Evolutionary conservation across 2,329 filamentous ascomycete species (phyloP).

Genomic region (Thelonectria blattea): DNA sequence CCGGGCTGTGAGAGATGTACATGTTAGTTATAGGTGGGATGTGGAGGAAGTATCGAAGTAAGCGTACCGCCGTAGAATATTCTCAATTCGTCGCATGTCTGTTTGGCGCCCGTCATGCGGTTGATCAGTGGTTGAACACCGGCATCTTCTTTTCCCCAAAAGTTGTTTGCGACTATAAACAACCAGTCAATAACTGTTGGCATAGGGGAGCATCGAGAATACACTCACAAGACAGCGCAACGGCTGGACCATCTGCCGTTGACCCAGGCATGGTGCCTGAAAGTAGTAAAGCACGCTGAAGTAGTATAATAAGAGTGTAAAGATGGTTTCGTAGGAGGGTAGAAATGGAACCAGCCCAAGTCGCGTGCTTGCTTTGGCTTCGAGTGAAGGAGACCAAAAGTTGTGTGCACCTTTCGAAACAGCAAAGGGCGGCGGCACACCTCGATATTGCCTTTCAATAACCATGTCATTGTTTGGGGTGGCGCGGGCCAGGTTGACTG

Average conservation of each 20-base stretch:
- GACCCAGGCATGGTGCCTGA: conserved; percentile 62
- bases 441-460: conserved; percentile 5
- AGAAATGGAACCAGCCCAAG: conserved; percentile 31
- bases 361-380: conserved; percentile 28
- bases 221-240: conserved; percentile 69
- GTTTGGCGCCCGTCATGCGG: conserved; percentile 93
- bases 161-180: conserved; percentile 89
- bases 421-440: conserved; percentile 20
- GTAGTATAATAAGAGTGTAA: conserved; percentile 5
- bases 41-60: neutral
- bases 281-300: conserved; percentile 5
- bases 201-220: neutral
- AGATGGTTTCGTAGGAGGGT: conserved; percentile 2
- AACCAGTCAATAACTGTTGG: conserved; percentile 12
- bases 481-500: conserved; percentile 27
- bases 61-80: conserved; percentile 81
- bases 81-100: conserved; percentile 91
- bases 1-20: conserved; percentile 62
- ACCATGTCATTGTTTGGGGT: conserved; percentile 33
- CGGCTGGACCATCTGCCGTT: conserved; percentile 66
- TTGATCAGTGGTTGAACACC: conserved; percentile 90
- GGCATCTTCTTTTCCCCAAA: conserved; percentile 99
- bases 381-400: conserved; percentile 25
- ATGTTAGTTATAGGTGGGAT: neutral
- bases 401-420: conserved; percentile 23